Evolutionary conservation across 2,329 filamentous ascomycete genomes (phyloP).

Genomic region (Sclerotiophoma versabilis): DNA sequence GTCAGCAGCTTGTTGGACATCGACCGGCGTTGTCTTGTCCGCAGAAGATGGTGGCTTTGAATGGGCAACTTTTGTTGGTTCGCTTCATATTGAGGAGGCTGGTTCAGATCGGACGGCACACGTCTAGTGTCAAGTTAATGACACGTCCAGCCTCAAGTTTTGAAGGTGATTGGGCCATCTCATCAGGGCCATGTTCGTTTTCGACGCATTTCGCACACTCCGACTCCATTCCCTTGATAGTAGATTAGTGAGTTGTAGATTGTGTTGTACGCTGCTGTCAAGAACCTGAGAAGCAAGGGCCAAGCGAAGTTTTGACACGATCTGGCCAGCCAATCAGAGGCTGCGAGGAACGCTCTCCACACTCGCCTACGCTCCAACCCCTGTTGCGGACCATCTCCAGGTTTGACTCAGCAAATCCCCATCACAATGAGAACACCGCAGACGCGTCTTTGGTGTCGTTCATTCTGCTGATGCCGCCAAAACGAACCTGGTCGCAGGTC

Average conservation of each 20-base stretch:
- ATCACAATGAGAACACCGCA: conserved; percentile 8
- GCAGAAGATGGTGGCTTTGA: conserved; percentile 1
- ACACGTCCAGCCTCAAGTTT: not conserved
- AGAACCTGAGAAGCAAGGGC: not conserved
- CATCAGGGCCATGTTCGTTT: too few relatives aligned
- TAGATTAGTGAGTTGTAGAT: too few relatives aligned
- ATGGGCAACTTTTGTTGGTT: not conserved
- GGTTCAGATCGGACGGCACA: not conserved
- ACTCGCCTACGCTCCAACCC: conserved; percentile 1
- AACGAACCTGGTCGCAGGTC: conserved; percentile 34
- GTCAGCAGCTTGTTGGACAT: conserved; percentile 3
- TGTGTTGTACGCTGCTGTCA: not conserved
- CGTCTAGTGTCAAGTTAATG: not conserved
- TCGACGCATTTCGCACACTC: too few relatives aligned
- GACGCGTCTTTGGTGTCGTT: not conserved
- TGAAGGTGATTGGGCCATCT: not conserved
- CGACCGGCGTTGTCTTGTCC: not conserved
- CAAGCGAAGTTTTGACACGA: not conserved
- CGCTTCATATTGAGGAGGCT: conserved; percentile 1
- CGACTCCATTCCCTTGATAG: too few relatives aligned
- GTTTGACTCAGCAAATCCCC: conserved; percentile 13
- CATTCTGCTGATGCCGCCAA: conserved; percentile 28
- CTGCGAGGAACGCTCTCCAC: conserved; percentile 7
- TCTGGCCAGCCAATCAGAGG: not conserved
- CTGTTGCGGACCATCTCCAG: conserved; percentile 7